Conservation (phyloP, 495 filamentous ascomycete species). For the Cercophora newfieldiana region DNA sequence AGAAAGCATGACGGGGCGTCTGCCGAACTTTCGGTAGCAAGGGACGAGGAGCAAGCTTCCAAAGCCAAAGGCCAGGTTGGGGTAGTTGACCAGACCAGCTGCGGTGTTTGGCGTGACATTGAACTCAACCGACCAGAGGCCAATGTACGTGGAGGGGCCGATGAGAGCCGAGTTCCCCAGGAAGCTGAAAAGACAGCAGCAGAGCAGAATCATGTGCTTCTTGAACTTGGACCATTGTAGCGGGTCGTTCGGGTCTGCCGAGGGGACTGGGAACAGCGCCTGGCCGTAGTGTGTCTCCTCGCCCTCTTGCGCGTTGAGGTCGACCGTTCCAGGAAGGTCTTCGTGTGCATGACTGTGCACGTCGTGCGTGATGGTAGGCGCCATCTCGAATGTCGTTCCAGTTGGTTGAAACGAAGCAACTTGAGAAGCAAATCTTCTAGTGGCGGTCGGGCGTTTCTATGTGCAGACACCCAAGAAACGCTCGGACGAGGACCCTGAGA, state of each 20-base stretch:
- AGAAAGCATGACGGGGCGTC: constrained; percentile 59
- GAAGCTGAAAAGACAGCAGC: constrained; percentile 62
- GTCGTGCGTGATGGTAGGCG: background rate
- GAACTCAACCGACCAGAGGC: constrained; percentile 57
- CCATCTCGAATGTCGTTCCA: background rate
- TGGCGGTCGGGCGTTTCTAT: too few species aligned
- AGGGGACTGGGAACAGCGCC: constrained; percentile 62
- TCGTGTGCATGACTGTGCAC: constrained; percentile 57
- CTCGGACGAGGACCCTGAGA: background rate
- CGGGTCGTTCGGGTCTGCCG: constrained; percentile 66
- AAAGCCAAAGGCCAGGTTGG: constrained; percentile 64
- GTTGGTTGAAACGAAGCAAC: background rate
- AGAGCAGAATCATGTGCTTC: constrained; percentile 60
- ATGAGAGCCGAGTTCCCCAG: constrained; percentile 59
- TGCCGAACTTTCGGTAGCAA: constrained; percentile 60
- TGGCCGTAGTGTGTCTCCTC: constrained; percentile 64
- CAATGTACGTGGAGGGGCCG: constrained; percentile 62
- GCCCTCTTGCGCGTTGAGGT: constrained; percentile 53
- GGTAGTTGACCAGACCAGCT: constrained; percentile 60
- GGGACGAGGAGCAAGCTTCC: constrained; percentile 59
- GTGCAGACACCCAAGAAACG: too few species aligned
- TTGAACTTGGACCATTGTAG: constrained; percentile 60
- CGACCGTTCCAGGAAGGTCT: constrained; percentile 59
- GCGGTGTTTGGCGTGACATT: constrained; percentile 49
- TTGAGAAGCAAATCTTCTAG: background rate